phyloP scores from a whole-genome alignment of 768 basidiomycete genomes.

The Suillus occidentalis region DNA sequence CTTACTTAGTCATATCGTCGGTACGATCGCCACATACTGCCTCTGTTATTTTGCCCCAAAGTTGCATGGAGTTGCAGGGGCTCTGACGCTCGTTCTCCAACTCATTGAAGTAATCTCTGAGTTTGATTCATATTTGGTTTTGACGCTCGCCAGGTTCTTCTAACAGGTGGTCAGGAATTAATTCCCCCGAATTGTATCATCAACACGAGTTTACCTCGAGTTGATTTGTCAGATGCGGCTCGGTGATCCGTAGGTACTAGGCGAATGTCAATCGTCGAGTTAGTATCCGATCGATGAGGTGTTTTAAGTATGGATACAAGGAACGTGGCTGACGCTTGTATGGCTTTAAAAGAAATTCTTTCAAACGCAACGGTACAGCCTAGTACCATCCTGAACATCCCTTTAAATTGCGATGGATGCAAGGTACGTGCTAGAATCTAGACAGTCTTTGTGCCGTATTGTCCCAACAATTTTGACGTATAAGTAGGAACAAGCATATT shows the following conservation, averaged over 20 bases:
- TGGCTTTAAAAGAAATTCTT: background rate
- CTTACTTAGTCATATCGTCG: background rate
- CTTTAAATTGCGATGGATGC: background rate
- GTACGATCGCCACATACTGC: background rate
- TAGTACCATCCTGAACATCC: background rate
- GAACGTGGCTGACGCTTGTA: background rate
- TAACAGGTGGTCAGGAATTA: background rate
- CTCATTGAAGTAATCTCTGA: background rate
- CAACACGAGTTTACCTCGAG: background rate
- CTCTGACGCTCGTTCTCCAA: background rate
- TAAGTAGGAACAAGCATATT: constrained; percentile 15
- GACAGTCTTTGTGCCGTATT: too few relatives aligned
- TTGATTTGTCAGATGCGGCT: background rate
- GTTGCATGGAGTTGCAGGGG: background rate
- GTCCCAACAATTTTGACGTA: too few relatives aligned
- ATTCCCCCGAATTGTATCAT: background rate
- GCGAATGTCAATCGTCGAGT: background rate
- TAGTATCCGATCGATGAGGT: background rate
- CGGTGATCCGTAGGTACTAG: background rate
- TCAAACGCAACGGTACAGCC: background rate
- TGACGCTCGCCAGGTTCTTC: background rate
- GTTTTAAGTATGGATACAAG: background rate
- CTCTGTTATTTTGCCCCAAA: background rate
- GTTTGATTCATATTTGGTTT: background rate
- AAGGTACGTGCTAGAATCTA: background rate